phyloP scores from a whole-genome alignment of 495 filamentous ascomycete species.

The Cryomyces minteri region DNA sequence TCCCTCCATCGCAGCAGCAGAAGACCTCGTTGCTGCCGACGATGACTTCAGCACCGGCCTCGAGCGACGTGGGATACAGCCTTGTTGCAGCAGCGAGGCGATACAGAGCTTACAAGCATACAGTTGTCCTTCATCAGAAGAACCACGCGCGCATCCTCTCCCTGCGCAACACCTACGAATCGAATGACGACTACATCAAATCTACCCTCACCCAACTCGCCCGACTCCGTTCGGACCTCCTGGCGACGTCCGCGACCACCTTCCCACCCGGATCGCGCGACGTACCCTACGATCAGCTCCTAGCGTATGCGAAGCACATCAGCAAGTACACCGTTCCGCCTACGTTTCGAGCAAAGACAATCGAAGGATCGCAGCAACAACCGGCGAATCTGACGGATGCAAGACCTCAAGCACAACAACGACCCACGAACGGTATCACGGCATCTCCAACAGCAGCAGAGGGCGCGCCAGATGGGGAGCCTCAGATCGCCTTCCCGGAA shows the following conservation, averaged over 20 bases:
- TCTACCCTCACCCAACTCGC: conserved; percentile 40
- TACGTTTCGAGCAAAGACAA: conserved; percentile 27
- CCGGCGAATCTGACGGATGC: conserved; percentile 8
- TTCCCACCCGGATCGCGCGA: conserved; percentile 21
- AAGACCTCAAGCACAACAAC: not conserved
- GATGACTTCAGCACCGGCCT: conserved; percentile 39
- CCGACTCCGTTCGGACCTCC: conserved; percentile 45
- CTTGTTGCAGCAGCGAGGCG: not conserved
- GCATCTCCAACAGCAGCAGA: conserved; percentile 1
- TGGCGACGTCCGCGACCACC: conserved; percentile 33
- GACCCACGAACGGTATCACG: conserved; percentile 3
- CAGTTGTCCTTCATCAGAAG: conserved; percentile 48
- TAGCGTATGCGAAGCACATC: conserved; percentile 55
- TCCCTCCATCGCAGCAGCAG: conserved; percentile 41
- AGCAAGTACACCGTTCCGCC: conserved; percentile 53
- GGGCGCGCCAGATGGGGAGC: not conserved
- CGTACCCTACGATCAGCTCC: conserved; percentile 46
- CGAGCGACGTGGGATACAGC: conserved; percentile 27
- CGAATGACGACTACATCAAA: conserved; percentile 42
- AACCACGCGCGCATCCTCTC: conserved; percentile 43
- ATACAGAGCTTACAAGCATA: not conserved
- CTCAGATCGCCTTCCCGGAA: not conserved
- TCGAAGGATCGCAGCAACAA: conserved; percentile 7
- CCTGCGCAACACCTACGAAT: conserved; percentile 38
- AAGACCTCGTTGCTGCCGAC: conserved; percentile 50